Evolutionary conservation across 1,284 basidiomycete species (phyloP).

Genomic region (Apiotrichum laibachii): DNA sequence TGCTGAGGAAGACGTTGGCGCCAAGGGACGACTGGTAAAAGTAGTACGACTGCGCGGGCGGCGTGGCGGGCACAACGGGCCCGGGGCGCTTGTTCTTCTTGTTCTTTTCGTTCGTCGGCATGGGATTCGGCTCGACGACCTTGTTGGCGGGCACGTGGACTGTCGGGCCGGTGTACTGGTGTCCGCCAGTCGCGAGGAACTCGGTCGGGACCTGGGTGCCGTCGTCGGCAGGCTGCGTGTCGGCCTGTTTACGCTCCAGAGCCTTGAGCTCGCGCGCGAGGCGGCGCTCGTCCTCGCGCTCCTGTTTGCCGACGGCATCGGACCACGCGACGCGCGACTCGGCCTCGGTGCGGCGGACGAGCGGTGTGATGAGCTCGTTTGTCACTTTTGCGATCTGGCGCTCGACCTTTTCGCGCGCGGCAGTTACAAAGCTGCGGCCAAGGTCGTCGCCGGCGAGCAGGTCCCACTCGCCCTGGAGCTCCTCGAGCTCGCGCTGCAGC

Average conservation of each 20-base stretch:
- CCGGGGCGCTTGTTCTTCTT: conserved; percentile 26
- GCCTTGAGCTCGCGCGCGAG: conserved; percentile 46
- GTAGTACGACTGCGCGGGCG: conserved; percentile 61
- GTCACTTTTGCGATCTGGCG: conserved; percentile 72
- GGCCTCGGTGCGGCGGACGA: conserved; percentile 43
- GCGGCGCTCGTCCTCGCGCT: conserved; percentile 51
- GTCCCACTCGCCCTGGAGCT: conserved; percentile 59
- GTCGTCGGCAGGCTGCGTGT: conserved; percentile 11
- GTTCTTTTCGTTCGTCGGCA: conserved; percentile 30
- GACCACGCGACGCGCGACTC: conserved; percentile 43
- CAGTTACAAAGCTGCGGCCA: conserved; percentile 73
- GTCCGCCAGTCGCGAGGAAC: conserved; percentile 9
- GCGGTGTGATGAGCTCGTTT: conserved; percentile 63
- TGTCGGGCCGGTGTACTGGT: conserved; percentile 6
- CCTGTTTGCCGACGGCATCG: conserved; percentile 41
- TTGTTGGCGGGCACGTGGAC: conserved; percentile 41
- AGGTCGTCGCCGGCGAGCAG: conserved; percentile 68
- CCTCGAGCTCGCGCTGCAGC: conserved; percentile 70
- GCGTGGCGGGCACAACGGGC: conserved; percentile 30
- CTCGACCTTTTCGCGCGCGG: conserved; percentile 70
- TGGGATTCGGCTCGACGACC: conserved; percentile 42
- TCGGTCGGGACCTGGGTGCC: conserved; percentile 14
- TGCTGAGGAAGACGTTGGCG: conserved; percentile 87
- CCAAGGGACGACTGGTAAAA: conserved; percentile 96
- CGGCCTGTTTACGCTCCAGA: conserved; percentile 32